Evolutionary conservation across 345 rosid genomes (phyloP), one percentile per base, ranked within the genome.

Genomic region (Hibiscus syriacus): DNA sequence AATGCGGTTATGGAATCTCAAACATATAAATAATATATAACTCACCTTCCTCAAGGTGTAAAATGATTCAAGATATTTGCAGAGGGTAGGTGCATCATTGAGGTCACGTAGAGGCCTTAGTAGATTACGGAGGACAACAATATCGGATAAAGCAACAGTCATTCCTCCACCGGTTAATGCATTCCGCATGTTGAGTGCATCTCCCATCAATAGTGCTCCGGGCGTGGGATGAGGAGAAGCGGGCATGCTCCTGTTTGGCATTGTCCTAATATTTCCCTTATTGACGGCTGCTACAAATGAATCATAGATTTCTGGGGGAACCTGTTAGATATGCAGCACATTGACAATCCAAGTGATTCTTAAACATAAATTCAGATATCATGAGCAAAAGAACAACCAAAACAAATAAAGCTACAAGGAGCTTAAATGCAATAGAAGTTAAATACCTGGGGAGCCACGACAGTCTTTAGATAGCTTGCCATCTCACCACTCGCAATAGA

Each of bases 181-280:
- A 73, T 81, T 82, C 20, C 85, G 82, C 85, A 81, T 81, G 77
- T 81, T 81, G 34, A 81, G 76, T 55, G 85, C 85, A 56, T 81
- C 85, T 52, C 85, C 85, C 82, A 81, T 78, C 38, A 81, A 59
- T 30, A 81, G 49, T 46, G 85, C 85, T 36, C 85, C 85, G 0
- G 85, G 82, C 2, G 82, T 81, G 1, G 82, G 85, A 56, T 76
- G 52, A 14, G 85, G 85, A 71, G 72, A 62, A 66, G 85, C 85
- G 3, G 85, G 82, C 85, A 81, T 81, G 82, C 85, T 76, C 72
- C 82, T 73, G 52, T 81, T 81, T 9, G 85, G 85, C 82, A 81
- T 81, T 10, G 85, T 75, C 63, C 77, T 78, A 9, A 81, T 78
- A 46, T 73, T 78, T 68, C 85, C 85, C 73, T 78, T 78, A 26